Evolutionary conservation across 2,329 filamentous ascomycete genomes (phyloP), one percentile per base, ranked within the genome.

Genomic region (Penicillium sp.): DNA sequence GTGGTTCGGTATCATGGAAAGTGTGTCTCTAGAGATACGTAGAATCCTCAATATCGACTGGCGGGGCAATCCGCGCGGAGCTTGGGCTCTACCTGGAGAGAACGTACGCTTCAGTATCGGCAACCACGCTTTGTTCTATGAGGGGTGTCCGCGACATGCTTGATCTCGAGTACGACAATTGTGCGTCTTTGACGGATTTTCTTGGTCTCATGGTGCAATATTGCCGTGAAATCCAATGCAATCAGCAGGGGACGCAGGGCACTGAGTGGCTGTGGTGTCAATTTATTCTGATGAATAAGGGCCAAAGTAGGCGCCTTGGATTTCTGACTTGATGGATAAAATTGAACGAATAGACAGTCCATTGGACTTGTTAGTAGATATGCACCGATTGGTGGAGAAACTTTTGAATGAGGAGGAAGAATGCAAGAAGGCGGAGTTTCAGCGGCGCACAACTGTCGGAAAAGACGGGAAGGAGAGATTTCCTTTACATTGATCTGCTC

Each of bases 251-350:
- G 16, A 45, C 48, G 33, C 29, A 31, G 16, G 21, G 26, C 5
- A 41, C 39, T 10, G 49, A 42, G 16, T 55, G 53, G 50, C 15
- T 53, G 21, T 44, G 45, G 45, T 55, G 53, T 12, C 53, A 53
- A 9, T 44, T 49, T 31, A 53, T 55, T 38, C 18, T 55, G 23
- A 45, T 36, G 13, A 52, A 34, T 34, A 49, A 26, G 49, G 50
- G 1, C 42, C 42, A n/a, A 29, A 34, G 18, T 55, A 45, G 53
- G 42, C 42, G 15, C 15, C 23, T 18, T 53, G 45, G 50, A 26
- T 55, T 26, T 42, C 31, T 18, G 38, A 43, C 12, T 13, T 45
- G 26, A 36, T 49, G 18, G 34, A 9, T 0, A 49, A 41, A 31
- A 38, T 45, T 26, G 18, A 49, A 8, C 10, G 28, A 16, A 31